phyloP scores from a whole-genome alignment of 805 yeast genomes.

The Ogataea degrootiae region DNA sequence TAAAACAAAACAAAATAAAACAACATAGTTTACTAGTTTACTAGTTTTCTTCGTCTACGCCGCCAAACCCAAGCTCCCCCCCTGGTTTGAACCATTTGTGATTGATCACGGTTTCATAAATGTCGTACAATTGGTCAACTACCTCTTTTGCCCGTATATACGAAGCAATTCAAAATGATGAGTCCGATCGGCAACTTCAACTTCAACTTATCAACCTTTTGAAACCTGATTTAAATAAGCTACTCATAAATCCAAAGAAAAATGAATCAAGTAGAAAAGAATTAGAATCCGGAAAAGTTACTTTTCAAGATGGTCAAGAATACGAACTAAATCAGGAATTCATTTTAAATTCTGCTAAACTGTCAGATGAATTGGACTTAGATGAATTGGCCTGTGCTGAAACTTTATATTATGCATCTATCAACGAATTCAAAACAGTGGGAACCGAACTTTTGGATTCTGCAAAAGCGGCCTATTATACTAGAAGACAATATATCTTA shows the following conservation, averaged over 20 bases:
- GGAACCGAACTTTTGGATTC: slow-evolving; percentile 50
- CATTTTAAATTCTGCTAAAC: slow-evolving; percentile 48
- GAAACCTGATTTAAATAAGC: slow-evolving; percentile 38
- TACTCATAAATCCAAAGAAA: slow-evolving; percentile 40
- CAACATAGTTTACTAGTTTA: neutral
- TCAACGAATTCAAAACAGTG: slow-evolving; percentile 29
- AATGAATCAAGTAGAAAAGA: slow-evolving; percentile 42
- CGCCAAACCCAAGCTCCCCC: neutral
- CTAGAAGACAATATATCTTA: slow-evolving; percentile 68
- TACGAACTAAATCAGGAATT: slow-evolving; percentile 64
- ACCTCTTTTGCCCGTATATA: slow-evolving; percentile 41
- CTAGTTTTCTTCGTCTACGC: neutral
- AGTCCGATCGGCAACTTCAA: slow-evolving; percentile 12
- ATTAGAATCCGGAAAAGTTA: slow-evolving; percentile 43
- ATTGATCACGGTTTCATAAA: neutral
- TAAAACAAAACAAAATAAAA: neutral
- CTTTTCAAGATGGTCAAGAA: slow-evolving; percentile 50
- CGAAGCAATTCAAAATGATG: slow-evolving; percentile 35
- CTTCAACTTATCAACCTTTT: slow-evolving; percentile 23
- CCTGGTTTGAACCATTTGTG: neutral
- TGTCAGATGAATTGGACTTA: slow-evolving; percentile 63
- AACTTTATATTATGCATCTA: slow-evolving; percentile 47
- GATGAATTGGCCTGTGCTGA: slow-evolving; percentile 79
- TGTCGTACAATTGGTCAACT: slow-evolving; percentile 34
- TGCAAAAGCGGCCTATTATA: slow-evolving; percentile 64